A percentile compares a stretch with the other conserved stretches of the same genome.
Evolutionary conservation across 805 yeast genomes (phyloP).

Genomic region (Grigorovia humatica): DNA sequence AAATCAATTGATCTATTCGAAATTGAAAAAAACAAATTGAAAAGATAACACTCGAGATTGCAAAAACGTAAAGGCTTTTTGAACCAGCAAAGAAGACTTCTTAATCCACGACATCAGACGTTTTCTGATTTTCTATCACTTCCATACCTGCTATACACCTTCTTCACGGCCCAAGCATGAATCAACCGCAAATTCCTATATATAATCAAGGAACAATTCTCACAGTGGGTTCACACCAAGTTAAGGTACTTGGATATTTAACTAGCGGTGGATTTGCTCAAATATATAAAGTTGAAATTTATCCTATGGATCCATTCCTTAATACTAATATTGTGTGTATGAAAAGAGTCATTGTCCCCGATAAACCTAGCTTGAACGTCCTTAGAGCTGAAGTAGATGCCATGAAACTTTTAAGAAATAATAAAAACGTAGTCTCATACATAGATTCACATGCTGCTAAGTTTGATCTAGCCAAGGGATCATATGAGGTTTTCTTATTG

Average conservation of each 20-base stretch:
- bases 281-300: conserved; percentile 70
- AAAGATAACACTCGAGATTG: too few species aligned
- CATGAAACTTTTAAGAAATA: conserved; percentile 79
- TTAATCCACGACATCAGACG: too few species aligned
- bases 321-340: conserved; percentile 60
- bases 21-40: too few species aligned
- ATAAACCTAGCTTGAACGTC: conserved; percentile 69
- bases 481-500: conserved; percentile 64
- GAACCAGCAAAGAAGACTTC: too few species aligned
- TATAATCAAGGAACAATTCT: conserved; percentile 68
- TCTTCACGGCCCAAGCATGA: conserved; percentile 12
- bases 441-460: conserved; percentile 93
- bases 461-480: conserved; percentile 38
- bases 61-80: too few species aligned
- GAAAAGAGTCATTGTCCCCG: conserved; percentile 92
- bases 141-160: not conserved
- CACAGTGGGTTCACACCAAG: conserved; percentile 75
- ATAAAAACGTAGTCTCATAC: conserved; percentile 74
- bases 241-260: conserved; percentile 57
- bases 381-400: conserved; percentile 95
- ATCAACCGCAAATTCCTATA: conserved; percentile 48
- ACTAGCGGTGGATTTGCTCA: conserved; percentile 95
- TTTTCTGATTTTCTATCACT: not conserved
- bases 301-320: conserved; percentile 43
- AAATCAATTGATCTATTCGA: too few species aligned